Evolutionary conservation across 2,329 filamentous ascomycete genomes (phyloP), one percentile per base, ranked within the genome.

Genomic region (Hymenoscyphus fraxineus): DNA sequence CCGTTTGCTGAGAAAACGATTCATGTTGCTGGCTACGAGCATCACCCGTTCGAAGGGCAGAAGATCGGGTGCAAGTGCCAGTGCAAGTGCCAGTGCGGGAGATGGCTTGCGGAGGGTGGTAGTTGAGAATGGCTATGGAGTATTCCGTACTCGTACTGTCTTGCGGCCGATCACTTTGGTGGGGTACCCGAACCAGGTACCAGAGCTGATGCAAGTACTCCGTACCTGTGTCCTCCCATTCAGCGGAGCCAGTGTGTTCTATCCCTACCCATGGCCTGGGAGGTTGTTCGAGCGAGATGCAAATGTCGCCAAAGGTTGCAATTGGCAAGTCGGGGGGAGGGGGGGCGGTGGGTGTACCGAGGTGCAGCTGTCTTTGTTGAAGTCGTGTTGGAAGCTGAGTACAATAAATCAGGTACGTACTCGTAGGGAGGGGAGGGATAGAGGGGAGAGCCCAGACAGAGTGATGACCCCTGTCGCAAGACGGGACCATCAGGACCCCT

Each of bases 1-100:
- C 69, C 88, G 85, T 70, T 88, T 81, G 76, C 85, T 90, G 66
- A 91, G 85, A 75, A 92, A 88, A 72, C 88, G 87, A 74, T 85
- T 87, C 67, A 83, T 78, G 73, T 78, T 79, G 61, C 9, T n/a
- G 47, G 38, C n/a, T 31, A 16, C 40, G 40, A 60, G 13, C 9
- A 47, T 64, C 39, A 32, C 39, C 22, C 31, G 41, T 22, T 60
- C 6, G 16, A 41, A 22, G 1, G 10, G 19, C 9, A 54, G 47
- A 27, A 22, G 19, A 32, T 19, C n/a, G 15, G 4, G 19, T 38
- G 40, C 6, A 15, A 31, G 39, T 59, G 38, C 19, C 32, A 27
- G 27, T 27, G 27, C 2, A 27, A 27, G 27, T 27, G 27, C 27
- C 2, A 27, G n/a, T n/a, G n/a, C n/a, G n/a, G 58, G 19, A 41